Evolutionary conservation across 2,329 filamentous ascomycete genomes (phyloP).

Genomic region (Diaporthe australafricana): DNA sequence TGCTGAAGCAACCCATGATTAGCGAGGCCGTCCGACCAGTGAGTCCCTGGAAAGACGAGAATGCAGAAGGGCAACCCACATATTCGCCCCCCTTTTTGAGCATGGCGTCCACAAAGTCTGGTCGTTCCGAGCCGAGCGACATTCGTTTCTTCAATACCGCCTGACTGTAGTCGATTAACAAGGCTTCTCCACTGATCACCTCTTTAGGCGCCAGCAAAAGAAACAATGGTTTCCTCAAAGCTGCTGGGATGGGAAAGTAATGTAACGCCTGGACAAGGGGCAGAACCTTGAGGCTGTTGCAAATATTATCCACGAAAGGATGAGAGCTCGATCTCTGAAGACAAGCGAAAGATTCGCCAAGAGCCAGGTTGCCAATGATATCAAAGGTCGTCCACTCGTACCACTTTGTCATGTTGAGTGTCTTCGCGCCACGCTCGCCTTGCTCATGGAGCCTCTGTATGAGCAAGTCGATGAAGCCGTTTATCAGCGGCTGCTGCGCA

Average conservation of each 20-base stretch:
- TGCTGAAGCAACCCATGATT: no score
- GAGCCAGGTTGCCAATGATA: conserved; percentile 39
- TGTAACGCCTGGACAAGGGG: not conserved
- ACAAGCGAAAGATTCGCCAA: conserved; percentile 32
- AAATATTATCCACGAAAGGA: conserved; percentile 25
- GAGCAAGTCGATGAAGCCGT: conserved; percentile 24
- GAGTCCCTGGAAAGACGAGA: no score
- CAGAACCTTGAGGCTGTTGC: conserved; percentile 11
- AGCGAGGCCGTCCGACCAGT: no score
- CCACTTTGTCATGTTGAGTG: conserved; percentile 44
- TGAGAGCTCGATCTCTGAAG: conserved; percentile 24
- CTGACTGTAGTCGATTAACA: not conserved
- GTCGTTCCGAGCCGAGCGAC: not conserved
- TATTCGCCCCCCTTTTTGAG: conserved; percentile 11
- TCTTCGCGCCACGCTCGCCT: conserved; percentile 32
- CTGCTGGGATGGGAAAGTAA: not conserved
- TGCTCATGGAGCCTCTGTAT: conserved; percentile 44
- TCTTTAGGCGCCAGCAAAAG: not conserved
- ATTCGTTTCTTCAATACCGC: conserved; percentile 10
- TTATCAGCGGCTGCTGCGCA: conserved; percentile 32
- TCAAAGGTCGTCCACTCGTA: conserved; percentile 47
- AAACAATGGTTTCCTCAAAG: not conserved
- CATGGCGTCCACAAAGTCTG: conserved; percentile 33
- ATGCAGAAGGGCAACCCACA: not conserved
- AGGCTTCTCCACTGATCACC: not conserved